Evolutionary conservation across 345 rosid genomes (phyloP), one percentile per base, ranked within the genome.

Genomic region (Syzygium aromaticum): DNA sequence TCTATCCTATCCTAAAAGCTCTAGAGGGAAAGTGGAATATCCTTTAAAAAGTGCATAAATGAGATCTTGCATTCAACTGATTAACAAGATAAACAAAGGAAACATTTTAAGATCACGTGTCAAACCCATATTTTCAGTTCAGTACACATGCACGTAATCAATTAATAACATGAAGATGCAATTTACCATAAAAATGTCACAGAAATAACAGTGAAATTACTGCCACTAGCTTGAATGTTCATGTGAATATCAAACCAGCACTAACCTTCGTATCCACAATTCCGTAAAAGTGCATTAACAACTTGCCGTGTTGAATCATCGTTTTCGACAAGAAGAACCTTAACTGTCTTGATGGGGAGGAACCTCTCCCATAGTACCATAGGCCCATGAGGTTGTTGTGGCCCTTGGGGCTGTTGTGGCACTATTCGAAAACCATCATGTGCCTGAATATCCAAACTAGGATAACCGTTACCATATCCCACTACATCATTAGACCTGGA

Each of bases 221-320:
- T 38, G 82, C 25, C 82, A 73, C 49, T 38, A 19, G 43, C 82
- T 73, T 38, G 49, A 10, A 19, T 73, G 82, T 73, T 51, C 54
- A 49, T 28, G 53, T 51, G 56, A n/a, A 22, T n/a, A 11, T 84
- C 56, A 84, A 51, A 56, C 85, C 82, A 38, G 17, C 77, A 84
- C 91, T 86, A 84, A 95, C 99, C 98, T 92, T 95, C 96, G 87
- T 95, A 96, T 86, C 97, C 92, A 90, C 98, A 95, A 83, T 96
- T 96, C 84, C 94, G 94, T 80, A 95, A 94, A 86, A 96, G 89
- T 22, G 96, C 98, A 28, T 92, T 88, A 51, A 96, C 96, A 87
- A 96, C 92, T 28, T 95, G 96, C 51, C 97, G 95, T 7, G 99
- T 95, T 1, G 96, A 93, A 88, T 91, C 93, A 91, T 96, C 98